Conservation (phyloP, 2,329 filamentous ascomycete genomes). For the Alternaria alternata region DNA sequence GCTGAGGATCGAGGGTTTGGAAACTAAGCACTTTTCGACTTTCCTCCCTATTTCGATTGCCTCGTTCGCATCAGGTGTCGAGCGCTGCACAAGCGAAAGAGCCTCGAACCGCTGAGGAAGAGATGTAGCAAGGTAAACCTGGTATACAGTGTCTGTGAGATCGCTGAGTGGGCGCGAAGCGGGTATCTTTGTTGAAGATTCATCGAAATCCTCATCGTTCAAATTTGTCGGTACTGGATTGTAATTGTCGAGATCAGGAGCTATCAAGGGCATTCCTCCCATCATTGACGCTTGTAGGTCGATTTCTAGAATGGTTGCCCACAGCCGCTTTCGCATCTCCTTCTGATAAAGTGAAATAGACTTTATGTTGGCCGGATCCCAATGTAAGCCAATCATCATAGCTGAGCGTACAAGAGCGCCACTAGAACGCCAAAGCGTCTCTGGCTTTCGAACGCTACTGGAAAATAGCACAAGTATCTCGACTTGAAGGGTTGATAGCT, state of each 20-base stretch:
- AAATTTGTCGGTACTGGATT: conserved; percentile 26
- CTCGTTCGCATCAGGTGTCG: conserved; percentile 18
- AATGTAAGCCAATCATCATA: conserved; percentile 54
- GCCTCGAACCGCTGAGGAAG: conserved; percentile 26
- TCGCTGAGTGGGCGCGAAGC: conserved; percentile 8
- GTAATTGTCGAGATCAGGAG: conserved; percentile 18
- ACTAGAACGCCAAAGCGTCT: conserved; percentile 34
- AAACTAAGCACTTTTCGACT: conserved; percentile 18
- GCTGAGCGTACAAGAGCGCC: conserved; percentile 53
- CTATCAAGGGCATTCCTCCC: conserved; percentile 26
- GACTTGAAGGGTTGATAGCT: conserved; percentile 32
- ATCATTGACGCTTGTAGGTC: conserved; percentile 43
- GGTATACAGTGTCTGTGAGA: conserved; percentile 29
- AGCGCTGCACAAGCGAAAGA: conserved; percentile 25
- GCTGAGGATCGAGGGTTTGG: conserved; percentile 18
- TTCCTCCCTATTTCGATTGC: conserved; percentile 20
- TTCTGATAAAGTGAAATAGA: conserved; percentile 43
- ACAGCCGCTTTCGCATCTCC: conserved; percentile 56
- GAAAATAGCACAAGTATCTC: conserved; percentile 28
- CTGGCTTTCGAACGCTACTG: conserved; percentile 20
- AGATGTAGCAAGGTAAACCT: conserved; percentile 27
- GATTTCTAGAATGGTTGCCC: conserved; percentile 56
- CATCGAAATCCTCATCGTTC: conserved; percentile 29
- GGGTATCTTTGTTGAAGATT: conserved; percentile 17
- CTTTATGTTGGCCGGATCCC: conserved; percentile 47